Evolutionary conservation across 2,329 filamentous ascomycete species (phyloP).

Genomic region (Tolypocladium sp.): DNA sequence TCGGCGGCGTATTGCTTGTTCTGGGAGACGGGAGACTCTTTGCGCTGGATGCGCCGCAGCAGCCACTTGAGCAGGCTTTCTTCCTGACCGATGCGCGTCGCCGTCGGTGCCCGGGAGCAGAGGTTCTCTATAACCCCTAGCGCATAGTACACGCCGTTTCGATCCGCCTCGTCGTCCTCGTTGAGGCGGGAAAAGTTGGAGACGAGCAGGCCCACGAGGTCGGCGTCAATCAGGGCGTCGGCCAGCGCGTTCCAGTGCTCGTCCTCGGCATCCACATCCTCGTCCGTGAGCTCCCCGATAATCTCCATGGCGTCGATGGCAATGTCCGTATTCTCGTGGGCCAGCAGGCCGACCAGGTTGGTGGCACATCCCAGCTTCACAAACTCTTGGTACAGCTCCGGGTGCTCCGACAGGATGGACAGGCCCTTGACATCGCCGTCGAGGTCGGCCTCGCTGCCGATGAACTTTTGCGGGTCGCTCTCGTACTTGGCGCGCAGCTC

Average conservation of each 20-base stretch:
- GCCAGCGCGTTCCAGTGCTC: conserved; percentile 75
- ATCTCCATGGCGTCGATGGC: conserved; percentile 87
- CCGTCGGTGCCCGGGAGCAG: conserved; percentile 58
- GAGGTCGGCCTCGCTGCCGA: conserved; percentile 78
- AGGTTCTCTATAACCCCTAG: conserved; percentile 79
- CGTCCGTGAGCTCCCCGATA: conserved; percentile 82
- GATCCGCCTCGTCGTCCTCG: conserved; percentile 63
- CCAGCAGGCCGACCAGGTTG: conserved; percentile 70
- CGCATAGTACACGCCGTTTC: conserved; percentile 78
- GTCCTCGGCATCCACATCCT: conserved; percentile 76
- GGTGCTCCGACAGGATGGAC: conserved; percentile 79
- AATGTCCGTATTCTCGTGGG: conserved; percentile 96
- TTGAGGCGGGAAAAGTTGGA: conserved; percentile 74
- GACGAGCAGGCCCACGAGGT: conserved; percentile 64
- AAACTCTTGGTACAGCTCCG: conserved; percentile 74
- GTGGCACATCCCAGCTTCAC: conserved; percentile 62
- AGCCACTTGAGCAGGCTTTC: conserved; percentile 68
- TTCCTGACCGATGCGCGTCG: conserved; percentile 64
- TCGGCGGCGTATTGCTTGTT: conserved; percentile 96
- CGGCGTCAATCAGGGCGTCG: conserved; percentile 54
- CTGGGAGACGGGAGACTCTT: conserved; percentile 63
- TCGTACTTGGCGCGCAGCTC: conserved; percentile 82
- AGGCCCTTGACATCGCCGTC: conserved; percentile 81
- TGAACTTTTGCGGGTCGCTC: conserved; percentile 70
- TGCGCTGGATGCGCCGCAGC: conserved; percentile 59